These are phyloP conservation scores for Leccinum aurantiacum DNA, from an alignment of 768 basidiomycete genomes.

Conservation along the genomic window DNA sequence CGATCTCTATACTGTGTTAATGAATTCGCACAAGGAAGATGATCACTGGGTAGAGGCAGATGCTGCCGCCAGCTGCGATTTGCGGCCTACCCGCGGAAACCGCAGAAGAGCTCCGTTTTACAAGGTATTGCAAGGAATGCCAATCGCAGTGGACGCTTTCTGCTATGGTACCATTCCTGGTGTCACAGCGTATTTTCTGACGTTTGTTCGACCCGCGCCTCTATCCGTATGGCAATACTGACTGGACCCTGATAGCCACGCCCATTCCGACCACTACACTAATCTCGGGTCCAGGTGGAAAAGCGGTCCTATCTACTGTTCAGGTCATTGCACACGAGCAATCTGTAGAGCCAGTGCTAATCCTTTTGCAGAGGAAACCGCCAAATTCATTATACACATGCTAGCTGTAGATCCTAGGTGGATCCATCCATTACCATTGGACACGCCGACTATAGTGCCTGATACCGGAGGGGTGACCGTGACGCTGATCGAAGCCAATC, in stretches of 20 bases:
- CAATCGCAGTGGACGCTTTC: conserved; percentile 97
- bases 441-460: conserved; percentile 71
- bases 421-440: conserved; percentile 85
- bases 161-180: conserved; percentile 89
- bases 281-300: conserved; percentile 88
- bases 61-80: conserved; percentile 46
- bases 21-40: conserved; percentile 82
- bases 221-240: conserved; percentile 5
- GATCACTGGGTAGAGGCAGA: conserved; percentile 85
- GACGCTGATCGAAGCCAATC: conserved; percentile 96
- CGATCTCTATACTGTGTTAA: conserved; percentile 76
- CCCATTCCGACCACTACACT: conserved; percentile 97
- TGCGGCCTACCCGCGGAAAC: conserved; percentile 46
- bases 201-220: conserved; percentile 45
- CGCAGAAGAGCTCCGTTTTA: conserved; percentile 90
- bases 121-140: conserved; percentile 95
- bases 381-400: conserved; percentile 90
- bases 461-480: conserved; percentile 83
- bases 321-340: conserved; percentile 37
- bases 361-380: conserved; percentile 60
- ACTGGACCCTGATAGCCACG: conserved; percentile 58
- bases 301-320: conserved; percentile 94
- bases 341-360: not conserved
- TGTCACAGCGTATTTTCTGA: conserved; percentile 88
- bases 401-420: conserved; percentile 85